phyloP scores from a whole-genome alignment of 2,329 filamentous ascomycete species.

The Hypoxylon sp. region DNA sequence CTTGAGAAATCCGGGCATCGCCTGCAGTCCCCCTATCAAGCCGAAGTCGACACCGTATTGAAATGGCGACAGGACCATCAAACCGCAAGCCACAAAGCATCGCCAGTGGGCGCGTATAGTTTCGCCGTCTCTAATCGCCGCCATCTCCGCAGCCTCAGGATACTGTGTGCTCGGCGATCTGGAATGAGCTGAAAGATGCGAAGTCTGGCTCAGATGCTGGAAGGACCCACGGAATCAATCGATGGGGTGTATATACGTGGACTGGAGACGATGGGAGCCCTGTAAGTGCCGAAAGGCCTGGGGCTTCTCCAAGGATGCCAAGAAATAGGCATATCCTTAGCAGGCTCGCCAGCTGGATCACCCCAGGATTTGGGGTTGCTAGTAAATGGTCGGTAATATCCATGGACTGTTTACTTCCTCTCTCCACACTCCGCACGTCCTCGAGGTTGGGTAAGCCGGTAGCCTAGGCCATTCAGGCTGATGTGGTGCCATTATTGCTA shows the following conservation, averaged over 20 bases:
- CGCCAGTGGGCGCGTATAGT: constrained; percentile 59
- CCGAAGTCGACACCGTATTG: constrained; percentile 67
- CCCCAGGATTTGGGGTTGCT: constrained; percentile 33
- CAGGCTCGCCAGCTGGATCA: constrained; percentile 24
- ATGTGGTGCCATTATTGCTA: constrained; percentile 18
- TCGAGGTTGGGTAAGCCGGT: constrained; percentile 8
- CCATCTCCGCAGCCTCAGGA: constrained; percentile 26
- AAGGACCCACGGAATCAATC: not conserved
- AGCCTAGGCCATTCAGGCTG: constrained; percentile 38
- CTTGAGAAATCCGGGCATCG: constrained; percentile 63
- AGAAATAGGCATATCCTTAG: constrained; percentile 24
- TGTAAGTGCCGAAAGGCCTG: constrained; percentile 42
- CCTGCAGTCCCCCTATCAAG: constrained; percentile 63
- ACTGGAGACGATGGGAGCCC: constrained; percentile 17
- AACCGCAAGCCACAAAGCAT: constrained; percentile 60
- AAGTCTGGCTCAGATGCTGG: not conserved
- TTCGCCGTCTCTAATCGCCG: constrained; percentile 40
- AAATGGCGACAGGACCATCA: constrained; percentile 63
- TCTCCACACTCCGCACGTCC: constrained; percentile 28
- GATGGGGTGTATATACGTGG: constrained; percentile 28
- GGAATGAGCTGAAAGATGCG: not conserved
- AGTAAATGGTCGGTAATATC: constrained; percentile 12
- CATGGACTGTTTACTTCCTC: not conserved
- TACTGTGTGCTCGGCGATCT: not conserved
- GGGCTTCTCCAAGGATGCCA: constrained; percentile 32